Conservation (phyloP, 768 basidiomycete species). For the Rhizopogon rudus region DNA sequence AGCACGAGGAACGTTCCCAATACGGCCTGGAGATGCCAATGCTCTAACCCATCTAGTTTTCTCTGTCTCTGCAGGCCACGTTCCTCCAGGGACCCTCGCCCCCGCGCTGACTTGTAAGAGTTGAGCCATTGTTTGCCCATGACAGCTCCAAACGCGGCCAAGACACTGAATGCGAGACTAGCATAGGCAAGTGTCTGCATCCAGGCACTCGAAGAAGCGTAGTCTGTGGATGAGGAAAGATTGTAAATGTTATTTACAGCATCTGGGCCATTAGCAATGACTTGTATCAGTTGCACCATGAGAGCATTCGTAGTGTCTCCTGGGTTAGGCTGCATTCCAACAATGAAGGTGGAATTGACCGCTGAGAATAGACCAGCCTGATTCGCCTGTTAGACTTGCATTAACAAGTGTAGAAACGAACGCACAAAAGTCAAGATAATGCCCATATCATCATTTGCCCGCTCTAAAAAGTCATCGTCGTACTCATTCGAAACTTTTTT, state of each 20-base stretch:
- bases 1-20: too few relatives aligned
- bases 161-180: conserved; percentile 6
- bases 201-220: neutral
- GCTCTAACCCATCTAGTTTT: conserved; percentile 1
- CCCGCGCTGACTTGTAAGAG: too few relatives aligned
- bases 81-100: neutral
- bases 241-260: neutral
- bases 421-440: conserved; percentile 16
- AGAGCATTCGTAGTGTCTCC: conserved; percentile 14
- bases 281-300: conserved; percentile 6
- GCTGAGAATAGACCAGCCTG: conserved; percentile 37
- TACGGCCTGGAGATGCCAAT: neutral
- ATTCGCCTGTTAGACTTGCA: neutral
- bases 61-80: conserved; percentile 2
- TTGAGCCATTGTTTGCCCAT: too few relatives aligned
- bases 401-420: neutral
- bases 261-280: neutral
- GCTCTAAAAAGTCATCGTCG: conserved; percentile 8
- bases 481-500: conserved; percentile 5
- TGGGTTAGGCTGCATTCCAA: conserved; percentile 27
- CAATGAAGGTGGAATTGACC: conserved; percentile 29
- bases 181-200: conserved; percentile 6
- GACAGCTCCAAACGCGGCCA: conserved; percentile 9
- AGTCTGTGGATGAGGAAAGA: conserved; percentile 5
- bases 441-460: conserved; percentile 9